These are phyloP conservation scores for Argentina anserina DNA, from an alignment of 306 rosid genomes.

Conservation along the genomic window DNA sequence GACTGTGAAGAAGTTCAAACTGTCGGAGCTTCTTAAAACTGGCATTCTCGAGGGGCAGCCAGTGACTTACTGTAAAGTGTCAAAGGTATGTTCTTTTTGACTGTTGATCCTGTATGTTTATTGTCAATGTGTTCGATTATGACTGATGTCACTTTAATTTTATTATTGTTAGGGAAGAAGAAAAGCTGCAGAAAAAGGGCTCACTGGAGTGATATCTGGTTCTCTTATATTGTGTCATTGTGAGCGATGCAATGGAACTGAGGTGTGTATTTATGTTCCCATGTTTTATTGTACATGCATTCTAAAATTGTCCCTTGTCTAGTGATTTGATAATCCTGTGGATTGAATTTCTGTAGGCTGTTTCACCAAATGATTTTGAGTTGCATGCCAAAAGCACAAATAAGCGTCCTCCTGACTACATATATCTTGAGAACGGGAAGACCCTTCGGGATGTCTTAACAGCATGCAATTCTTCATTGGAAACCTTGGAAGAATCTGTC, in stretches of 20 bases:
- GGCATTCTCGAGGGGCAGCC: constrained; percentile 80
- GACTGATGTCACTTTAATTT: background rate
- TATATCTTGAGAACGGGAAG: constrained; percentile 57
- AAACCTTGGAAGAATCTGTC: constrained; percentile 49
- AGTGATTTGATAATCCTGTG: constrained; percentile 6
- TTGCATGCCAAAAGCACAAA: constrained; percentile 83
- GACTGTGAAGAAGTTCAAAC: constrained; percentile 51
- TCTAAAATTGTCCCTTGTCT: background rate
- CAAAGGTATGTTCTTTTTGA: constrained; percentile 47
- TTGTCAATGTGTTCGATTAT: background rate
- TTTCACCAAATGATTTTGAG: constrained; percentile 74
- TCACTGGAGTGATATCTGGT: constrained; percentile 62
- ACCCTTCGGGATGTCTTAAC: constrained; percentile 80
- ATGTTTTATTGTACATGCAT: constrained; percentile 10
- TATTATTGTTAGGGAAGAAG: constrained; percentile 46
- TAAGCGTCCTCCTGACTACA: constrained; percentile 82
- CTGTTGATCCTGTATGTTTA: background rate
- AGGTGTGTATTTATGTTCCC: constrained; percentile 40
- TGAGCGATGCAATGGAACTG: constrained; percentile 50
- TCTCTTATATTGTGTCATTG: constrained; percentile 63
- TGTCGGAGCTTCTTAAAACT: constrained; percentile 71
- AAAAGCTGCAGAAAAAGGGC: constrained; percentile 46
- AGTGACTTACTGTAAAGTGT: constrained; percentile 60
- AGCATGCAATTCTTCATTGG: constrained; percentile 45
- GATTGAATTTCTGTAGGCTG: constrained; percentile 47